These are phyloP conservation scores for Centaurea solstitialis DNA, from an alignment of 129 eudicot genomes.

Conservation along the genomic window DNA sequence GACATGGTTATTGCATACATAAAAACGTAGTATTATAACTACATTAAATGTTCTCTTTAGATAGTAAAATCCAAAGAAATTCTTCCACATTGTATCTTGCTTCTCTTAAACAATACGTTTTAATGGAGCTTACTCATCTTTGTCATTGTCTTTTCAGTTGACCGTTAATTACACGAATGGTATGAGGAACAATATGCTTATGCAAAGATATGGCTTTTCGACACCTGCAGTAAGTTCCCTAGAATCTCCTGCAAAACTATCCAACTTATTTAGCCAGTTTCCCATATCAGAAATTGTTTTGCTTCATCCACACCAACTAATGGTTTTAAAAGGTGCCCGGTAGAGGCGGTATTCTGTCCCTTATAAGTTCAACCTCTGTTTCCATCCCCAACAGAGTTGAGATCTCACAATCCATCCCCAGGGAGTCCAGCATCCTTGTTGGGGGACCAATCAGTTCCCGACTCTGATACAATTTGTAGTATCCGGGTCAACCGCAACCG, in stretches of 20 bases:
- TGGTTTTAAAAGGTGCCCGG: neutral
- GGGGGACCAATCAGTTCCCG: neutral
- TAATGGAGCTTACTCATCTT: neutral
- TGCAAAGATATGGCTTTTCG: constrained; percentile 97
- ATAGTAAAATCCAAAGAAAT: neutral
- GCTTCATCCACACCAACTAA: neutral
- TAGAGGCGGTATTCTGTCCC: neutral
- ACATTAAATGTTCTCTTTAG: too few relatives aligned
- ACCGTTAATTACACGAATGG: constrained; percentile 76
- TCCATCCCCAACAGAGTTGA: neutral
- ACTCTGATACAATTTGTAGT: neutral
- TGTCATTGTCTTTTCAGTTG: constrained; percentile 58
- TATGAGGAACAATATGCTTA: constrained; percentile 69
- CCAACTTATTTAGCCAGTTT: neutral
- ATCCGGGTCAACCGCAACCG: neutral
- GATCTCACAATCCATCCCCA: neutral
- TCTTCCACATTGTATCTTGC: neutral
- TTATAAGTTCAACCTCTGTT: neutral
- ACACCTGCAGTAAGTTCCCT: constrained; percentile 65
- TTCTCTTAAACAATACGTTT: neutral
- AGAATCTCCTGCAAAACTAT: neutral
- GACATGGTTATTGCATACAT: too few relatives aligned
- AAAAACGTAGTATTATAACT: too few relatives aligned
- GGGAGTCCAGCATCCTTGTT: neutral
- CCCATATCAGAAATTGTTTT: neutral